These are phyloP conservation scores for Talaromyces borbonicus DNA, from an alignment of 495 filamentous ascomycete genomes.

Conservation along the genomic window DNA sequence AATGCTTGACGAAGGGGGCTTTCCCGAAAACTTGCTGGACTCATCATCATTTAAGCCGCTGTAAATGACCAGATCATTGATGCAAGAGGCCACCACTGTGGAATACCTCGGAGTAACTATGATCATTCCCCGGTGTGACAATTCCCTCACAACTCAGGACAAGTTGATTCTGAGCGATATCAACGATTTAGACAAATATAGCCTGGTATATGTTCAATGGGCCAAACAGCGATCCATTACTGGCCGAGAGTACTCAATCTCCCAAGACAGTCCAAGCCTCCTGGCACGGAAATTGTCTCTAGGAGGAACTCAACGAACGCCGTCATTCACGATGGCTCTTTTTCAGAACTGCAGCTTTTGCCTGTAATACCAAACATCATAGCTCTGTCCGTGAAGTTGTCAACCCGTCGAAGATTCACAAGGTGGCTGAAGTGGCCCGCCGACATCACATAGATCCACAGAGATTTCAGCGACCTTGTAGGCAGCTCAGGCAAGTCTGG, in stretches of 20 bases:
- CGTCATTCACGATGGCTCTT: constrained; percentile 35
- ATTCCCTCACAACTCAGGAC: neutral
- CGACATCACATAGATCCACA: constrained; percentile 33
- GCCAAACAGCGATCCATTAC: constrained; percentile 5
- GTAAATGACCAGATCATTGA: neutral
- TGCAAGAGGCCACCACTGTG: neutral
- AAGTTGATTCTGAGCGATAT: neutral
- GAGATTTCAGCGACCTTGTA: constrained; percentile 26
- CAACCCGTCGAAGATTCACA: constrained; percentile 39
- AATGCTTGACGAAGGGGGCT: no score
- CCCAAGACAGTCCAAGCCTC: constrained; percentile 27
- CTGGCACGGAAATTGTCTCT: constrained; percentile 37
- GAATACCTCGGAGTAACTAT: neutral
- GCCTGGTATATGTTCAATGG: neutral
- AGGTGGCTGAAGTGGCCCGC: constrained; percentile 35
- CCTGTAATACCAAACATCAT: constrained; percentile 23
- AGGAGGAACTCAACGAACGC: constrained; percentile 34
- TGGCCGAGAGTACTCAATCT: constrained; percentile 35
- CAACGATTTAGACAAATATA: neutral
- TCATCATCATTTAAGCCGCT: no score
- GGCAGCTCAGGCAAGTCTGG: constrained; percentile 28
- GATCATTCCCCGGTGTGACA: neutral
- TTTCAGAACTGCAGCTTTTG: constrained; percentile 29
- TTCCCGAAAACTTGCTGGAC: no score
- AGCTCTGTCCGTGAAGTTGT: constrained; percentile 35